Conservation (phyloP, 208 protist genomes). For the Spongospora subterranea region DNA sequence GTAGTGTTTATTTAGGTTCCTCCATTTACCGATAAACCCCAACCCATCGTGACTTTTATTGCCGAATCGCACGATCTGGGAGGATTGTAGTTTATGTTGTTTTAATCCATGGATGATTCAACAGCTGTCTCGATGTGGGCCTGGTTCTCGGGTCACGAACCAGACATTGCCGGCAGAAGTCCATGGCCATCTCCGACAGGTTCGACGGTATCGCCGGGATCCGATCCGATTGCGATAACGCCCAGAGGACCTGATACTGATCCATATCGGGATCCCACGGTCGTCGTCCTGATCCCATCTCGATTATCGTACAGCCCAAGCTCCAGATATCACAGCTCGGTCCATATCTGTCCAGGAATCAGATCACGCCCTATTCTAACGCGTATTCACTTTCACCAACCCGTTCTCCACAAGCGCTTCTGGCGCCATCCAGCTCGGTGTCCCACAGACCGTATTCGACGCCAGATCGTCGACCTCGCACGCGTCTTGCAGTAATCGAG, state of each 20-base stretch:
- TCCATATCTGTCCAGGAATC: slow-evolving; percentile 51
- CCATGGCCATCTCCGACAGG: neutral
- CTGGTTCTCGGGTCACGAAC: too few relatives aligned
- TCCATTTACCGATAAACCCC: too few relatives aligned
- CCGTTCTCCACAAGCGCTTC: slow-evolving; percentile 67
- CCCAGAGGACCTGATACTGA: neutral
- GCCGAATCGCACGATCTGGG: too few relatives aligned
- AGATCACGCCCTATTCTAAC: neutral
- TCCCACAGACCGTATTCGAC: slow-evolving; percentile 61
- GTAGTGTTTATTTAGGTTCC: too few relatives aligned
- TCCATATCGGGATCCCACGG: slow-evolving; percentile 2
- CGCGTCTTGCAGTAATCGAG: slow-evolving; percentile 10
- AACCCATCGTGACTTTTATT: too few relatives aligned
- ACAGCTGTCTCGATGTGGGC: too few relatives aligned
- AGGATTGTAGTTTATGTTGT: too few relatives aligned
- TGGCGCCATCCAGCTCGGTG: slow-evolving; percentile 75
- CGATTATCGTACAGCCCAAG: slow-evolving; percentile 60
- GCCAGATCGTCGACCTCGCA: neutral
- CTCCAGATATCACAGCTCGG: slow-evolving; percentile 62
- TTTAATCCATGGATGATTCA: too few relatives aligned
- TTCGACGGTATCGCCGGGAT: neutral
- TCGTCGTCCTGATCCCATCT: slow-evolving; percentile 40
- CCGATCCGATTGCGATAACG: neutral
- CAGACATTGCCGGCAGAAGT: slow-evolving; percentile 28
- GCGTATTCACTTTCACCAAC: neutral